These are phyloP conservation scores for Lophium mytilinum DNA, from an alignment of 495 filamentous ascomycete species.

Conservation along the genomic window DNA sequence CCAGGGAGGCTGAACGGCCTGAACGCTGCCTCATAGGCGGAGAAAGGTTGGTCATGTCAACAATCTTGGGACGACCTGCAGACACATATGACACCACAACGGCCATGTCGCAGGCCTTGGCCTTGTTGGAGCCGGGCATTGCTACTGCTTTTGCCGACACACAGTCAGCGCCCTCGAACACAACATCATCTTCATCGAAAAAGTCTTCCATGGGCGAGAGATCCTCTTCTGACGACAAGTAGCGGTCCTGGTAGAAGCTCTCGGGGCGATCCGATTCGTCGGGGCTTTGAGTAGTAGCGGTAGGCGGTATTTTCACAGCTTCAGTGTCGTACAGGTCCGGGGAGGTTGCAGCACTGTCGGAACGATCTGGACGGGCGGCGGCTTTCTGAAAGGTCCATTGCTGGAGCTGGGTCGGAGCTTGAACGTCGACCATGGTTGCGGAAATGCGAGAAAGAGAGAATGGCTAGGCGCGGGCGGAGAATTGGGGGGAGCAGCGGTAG, in stretches of 20 bases:
- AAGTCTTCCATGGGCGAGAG: slow-evolving; percentile 19
- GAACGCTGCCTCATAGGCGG: slow-evolving; percentile 11
- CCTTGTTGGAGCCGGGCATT: slow-evolving; percentile 7
- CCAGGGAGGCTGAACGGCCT: slow-evolving; percentile 19
- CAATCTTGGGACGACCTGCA: slow-evolving; percentile 21
- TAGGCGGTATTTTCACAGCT: slow-evolving; percentile 16
- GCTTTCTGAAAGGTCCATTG: slow-evolving; percentile 25
- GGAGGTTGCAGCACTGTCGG: slow-evolving; percentile 23
- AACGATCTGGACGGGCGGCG: slow-evolving; percentile 11
- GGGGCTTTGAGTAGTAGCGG: slow-evolving; percentile 5
- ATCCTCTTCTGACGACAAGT: slow-evolving; percentile 24
- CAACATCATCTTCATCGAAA: not conserved
- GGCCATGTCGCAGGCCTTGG: slow-evolving; percentile 22
- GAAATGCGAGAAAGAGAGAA: not conserved
- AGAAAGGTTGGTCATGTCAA: slow-evolving; percentile 13
- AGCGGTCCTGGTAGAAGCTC: slow-evolving; percentile 18
- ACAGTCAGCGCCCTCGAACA: slow-evolving; percentile 8
- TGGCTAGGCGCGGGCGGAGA: not conserved
- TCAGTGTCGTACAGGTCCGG: slow-evolving; percentile 22
- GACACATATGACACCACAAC: slow-evolving; percentile 21
- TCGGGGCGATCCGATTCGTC: slow-evolving; percentile 7
- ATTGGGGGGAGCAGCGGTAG: slow-evolving; percentile 7
- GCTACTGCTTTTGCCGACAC: slow-evolving; percentile 13
- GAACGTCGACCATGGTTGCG: slow-evolving; percentile 20
- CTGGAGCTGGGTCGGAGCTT: slow-evolving; percentile 21